Base-by-base conservation (phyloP, 1,284 basidiomycete species). In the Sanguinoderma infundibulare region DNA sequence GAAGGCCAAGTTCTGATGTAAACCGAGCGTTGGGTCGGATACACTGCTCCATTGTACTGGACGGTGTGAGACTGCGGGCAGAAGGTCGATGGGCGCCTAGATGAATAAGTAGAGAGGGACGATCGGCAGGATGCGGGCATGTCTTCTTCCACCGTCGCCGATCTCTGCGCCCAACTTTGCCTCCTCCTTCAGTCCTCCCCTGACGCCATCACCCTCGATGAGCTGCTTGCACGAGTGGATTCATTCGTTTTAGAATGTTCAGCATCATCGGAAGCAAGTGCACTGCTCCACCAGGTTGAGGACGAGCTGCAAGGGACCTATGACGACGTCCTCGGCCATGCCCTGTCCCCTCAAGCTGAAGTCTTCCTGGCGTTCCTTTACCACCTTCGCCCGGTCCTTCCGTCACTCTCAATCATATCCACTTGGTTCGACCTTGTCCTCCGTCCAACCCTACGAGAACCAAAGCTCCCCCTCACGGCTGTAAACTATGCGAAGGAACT, bases 371-470 rank as follows among this genome's bases (percentile, higher is more conserved):
- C 82, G 20, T 81, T 91, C 24, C 79, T 93, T 7, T 80, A 83
- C 65, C 86, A 85, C 67, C 79, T 93, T 26, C 77, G 78, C 9
- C 82, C 86, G 7, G 77, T 91, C 35, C 76, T 92, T 4, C 78
- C 87, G 5, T 77, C 87, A 10, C 80, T 81, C 5, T 89, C 87
- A 28, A 78, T 92, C 55, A 89, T 91, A 55, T 85, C 86, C 3
- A 82, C 79, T 26, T 93, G 91, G 91, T 94, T 91, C 73, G 90
- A 94, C 69, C 81, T 90, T 30, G 80, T 90, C 35, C 79, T 94
- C 2, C 85, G 91, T 22, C 89, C 90, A 30, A 89, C 90, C 36
- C 79, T 94, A 55, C 86, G 89, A 44, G 86, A 91, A 70, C 86
- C 90, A 34, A 86, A 81, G 65, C 75, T 94, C n/a, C 76, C 88